These are phyloP conservation scores for Geranium incanum DNA, from an alignment of 441 rosid species.

Conservation along the genomic window DNA sequence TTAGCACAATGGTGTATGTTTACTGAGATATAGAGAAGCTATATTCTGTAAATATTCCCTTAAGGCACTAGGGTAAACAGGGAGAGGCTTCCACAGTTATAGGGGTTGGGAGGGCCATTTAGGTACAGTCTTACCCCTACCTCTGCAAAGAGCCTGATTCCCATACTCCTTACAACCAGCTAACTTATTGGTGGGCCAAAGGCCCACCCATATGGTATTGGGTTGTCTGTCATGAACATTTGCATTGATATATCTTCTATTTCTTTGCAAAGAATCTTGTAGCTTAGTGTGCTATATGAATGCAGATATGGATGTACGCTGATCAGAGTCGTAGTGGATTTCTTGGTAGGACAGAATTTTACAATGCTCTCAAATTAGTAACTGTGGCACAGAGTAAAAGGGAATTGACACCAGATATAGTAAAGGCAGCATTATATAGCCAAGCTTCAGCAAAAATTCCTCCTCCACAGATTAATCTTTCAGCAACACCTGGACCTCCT, in stretches of 20 bases:
- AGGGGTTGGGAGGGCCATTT: too few species aligned
- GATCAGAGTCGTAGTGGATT: conserved; percentile 63
- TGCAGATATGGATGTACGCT: conserved; percentile 80
- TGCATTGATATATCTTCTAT: background rate
- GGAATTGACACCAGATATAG: conserved; percentile 82
- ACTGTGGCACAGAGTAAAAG: conserved; percentile 95
- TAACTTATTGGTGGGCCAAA: too few species aligned
- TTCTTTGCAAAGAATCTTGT: background rate
- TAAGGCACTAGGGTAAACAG: too few species aligned
- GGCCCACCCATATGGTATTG: too few species aligned
- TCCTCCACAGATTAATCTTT: conserved; percentile 68
- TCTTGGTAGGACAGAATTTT: conserved; percentile 78
- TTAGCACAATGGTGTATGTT: too few species aligned
- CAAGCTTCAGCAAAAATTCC: conserved; percentile 96
- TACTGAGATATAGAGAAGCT: background rate
- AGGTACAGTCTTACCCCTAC: too few species aligned
- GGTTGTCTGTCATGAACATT: background rate
- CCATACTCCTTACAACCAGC: too few species aligned
- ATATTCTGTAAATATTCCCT: too few species aligned
- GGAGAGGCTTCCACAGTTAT: too few species aligned
- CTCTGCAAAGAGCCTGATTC: too few species aligned
- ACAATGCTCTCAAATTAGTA: conserved; percentile 76
- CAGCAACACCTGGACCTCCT: conserved; percentile 40
- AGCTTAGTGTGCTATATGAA: conserved; percentile 16
- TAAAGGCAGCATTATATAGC: conserved; percentile 81